Evolutionary conservation across 2,329 filamentous ascomycete species (phyloP).

Genomic region (Thielaviopsis euricoi): DNA sequence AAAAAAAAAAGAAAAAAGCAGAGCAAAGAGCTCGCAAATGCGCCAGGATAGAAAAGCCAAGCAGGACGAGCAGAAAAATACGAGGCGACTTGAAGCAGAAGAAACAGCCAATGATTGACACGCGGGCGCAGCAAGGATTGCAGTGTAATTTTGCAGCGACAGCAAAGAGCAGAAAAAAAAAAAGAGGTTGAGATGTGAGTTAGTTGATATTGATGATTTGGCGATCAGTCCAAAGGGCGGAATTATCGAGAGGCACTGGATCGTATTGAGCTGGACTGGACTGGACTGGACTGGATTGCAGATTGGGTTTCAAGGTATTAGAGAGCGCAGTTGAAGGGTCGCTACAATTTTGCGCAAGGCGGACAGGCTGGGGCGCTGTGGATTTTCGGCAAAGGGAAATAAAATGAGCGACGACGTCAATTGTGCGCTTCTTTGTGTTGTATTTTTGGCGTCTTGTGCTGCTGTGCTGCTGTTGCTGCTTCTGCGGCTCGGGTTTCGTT

Average conservation of each 20-base stretch:
- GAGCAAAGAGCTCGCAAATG: neutral
- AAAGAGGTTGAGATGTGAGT: neutral
- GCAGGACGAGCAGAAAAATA: neutral
- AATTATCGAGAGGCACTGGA: neutral
- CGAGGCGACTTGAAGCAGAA: neutral
- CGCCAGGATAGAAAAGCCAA: neutral
- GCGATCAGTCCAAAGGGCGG: neutral
- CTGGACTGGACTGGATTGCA: neutral
- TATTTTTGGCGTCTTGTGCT: neutral
- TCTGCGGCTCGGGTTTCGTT: neutral
- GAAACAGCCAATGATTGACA: neutral
- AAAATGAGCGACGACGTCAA: neutral
- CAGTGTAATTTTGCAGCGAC: neutral
- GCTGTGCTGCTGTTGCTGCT: neutral
- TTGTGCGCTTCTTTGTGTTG: neutral
- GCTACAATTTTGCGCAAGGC: neutral
- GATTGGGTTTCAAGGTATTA: neutral
- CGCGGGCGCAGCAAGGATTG: neutral
- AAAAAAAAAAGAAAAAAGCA: neutral
- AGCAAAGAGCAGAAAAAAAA: neutral
- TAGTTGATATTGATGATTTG: neutral
- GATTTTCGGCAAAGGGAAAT: neutral
- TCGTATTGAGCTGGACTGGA: neutral
- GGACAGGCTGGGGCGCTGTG: neutral
- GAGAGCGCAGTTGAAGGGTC: neutral